Base-by-base conservation (phyloP, 306 rosid genomes). In the Sicyos edulis region DNA sequence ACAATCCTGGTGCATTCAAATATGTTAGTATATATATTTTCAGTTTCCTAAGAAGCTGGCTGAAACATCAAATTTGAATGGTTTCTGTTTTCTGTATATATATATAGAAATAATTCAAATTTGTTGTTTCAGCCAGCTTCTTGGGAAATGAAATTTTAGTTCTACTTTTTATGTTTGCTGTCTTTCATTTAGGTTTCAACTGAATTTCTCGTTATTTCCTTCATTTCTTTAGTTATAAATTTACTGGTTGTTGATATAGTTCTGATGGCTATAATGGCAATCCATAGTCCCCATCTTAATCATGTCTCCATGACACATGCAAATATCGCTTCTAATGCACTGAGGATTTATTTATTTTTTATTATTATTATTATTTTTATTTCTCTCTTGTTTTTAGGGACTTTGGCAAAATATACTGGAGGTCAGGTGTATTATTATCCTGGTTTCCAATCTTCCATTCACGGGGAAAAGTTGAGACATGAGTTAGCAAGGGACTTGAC, bases 351-450 rank as follows among this genome's bases (percentile, higher is more conserved):
- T 16, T 61, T 61, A 22, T 67, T 59, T n/a, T n/a, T n/a, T n/a
- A n/a, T n/a, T n/a, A n/a, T n/a, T n/a, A n/a, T n/a, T n/a, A n/a
- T n/a, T 45, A 22, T 54, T 57, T 58, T 73, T 49, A 60, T 59
- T 60, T 42, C 69, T 49, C 57, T 73, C 47, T 80, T 55, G 17
- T 66, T 59, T 82, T 81, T 74, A 95, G 99, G 99, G 73, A 89
- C 99, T 85, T 81, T 95, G 81, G 95, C 99, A 69, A 95, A 95
- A 81, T 95, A 95, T 74, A 95, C 96, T 29, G 99, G 92, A 7
- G 99, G 99, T 76, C 97, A 95, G 85, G 92, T 91, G 71, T 82
- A 81, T 83, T 86, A 85, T 81, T 95, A 89, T 81, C 99, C 96
- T 29, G 83, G 86, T 75, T 95, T 89, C 79, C 96, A 86, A 81